Evolutionary conservation across 176 grass and related monocot genomes (phyloP), one percentile per base, ranked within the genome.

Genomic region (Oryza glaberrima): DNA sequence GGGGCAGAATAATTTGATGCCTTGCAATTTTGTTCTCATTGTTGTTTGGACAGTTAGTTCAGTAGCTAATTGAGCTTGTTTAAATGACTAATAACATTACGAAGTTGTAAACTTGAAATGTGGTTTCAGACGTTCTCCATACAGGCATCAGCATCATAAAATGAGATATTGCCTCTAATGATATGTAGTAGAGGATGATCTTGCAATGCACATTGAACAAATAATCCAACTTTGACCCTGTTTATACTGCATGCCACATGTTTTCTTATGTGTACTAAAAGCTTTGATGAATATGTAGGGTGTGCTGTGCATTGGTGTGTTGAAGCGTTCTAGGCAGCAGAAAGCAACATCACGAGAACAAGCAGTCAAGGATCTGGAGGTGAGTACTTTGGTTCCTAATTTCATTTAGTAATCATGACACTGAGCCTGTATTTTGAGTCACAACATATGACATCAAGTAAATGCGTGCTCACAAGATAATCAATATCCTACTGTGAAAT

Each of bases 301-400:
- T n/a, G 82, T 88, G 83, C 73, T 94, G 40, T 98, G 96, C 80
- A 82, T 98, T 73, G 91, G 94, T 87, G 88, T 88, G 76, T 68
- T 92, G 64, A 98, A 95, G 87, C 96, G 85, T 56, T 77, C 68
- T 32, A 87, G 88, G 69, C 77, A 98, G 83, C 82, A 95, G 76
- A 95, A 92, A 83, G 91, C 88, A 60, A 91, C 71, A 48, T 85
- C 96, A 52, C 56, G 88, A 70, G 96, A 88, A 17, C 96, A 98
- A 91, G 93, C 96, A 64, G 75, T 43, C 40, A 98, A 86, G 71
- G 93, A 98, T 94, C 78, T 98, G 66, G 83, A 94, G 63, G 96
- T 94, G 81, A 70, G 82, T 75, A 72, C 23, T 41, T 69, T 77
- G 26, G 20, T 88, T 52, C 72, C 43, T 86, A 45, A 54, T 66